A percentile compares a stretch with the other conserved stretches of the same genome.
Conservation (phyloP, 2,329 filamentous ascomycete genomes). For the Stemphylium lycopersici region DNA sequence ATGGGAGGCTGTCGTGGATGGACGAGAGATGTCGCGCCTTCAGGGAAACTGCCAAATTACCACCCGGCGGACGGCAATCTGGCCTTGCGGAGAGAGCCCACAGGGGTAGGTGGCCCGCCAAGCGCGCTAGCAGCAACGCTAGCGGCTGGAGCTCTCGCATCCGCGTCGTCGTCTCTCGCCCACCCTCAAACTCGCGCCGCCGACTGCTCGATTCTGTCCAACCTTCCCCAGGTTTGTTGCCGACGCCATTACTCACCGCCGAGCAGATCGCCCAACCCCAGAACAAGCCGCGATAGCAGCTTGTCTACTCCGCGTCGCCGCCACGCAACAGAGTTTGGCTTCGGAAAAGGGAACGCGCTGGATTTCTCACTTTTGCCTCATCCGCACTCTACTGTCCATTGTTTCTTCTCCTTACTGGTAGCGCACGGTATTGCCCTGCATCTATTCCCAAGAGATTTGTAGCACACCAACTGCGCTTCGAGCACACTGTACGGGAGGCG, state of each 20-base stretch:
- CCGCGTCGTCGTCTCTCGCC: constrained; percentile 17
- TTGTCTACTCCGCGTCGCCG: background rate
- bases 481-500: constrained; percentile 35
- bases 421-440: constrained; percentile 27
- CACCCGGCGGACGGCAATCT: constrained; percentile 34
- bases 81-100: constrained; percentile 35
- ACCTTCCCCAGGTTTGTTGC: constrained; percentile 24
- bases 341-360: constrained; percentile 22
- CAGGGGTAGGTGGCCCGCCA: constrained; percentile 22
- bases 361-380: constrained; percentile 15
- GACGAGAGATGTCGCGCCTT: constrained; percentile 21
- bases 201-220: constrained; percentile 20
- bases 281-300: background rate
- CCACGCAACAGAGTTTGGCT: constrained; percentile 15
- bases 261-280: background rate
- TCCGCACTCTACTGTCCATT: constrained; percentile 18
- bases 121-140: constrained; percentile 11
- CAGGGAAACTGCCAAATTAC: constrained; percentile 24
- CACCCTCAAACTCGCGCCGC: constrained; percentile 16
- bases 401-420: constrained; percentile 31
- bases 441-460: constrained; percentile 34
- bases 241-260: constrained; percentile 10
- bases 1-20: constrained; percentile 3
- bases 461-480: constrained; percentile 28
- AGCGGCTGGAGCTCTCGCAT: constrained; percentile 19